Evolutionary conservation across 1,139 yeast species (phyloP), one percentile per base, ranked within the genome.

Genomic region (Suhomyces taliae): DNA sequence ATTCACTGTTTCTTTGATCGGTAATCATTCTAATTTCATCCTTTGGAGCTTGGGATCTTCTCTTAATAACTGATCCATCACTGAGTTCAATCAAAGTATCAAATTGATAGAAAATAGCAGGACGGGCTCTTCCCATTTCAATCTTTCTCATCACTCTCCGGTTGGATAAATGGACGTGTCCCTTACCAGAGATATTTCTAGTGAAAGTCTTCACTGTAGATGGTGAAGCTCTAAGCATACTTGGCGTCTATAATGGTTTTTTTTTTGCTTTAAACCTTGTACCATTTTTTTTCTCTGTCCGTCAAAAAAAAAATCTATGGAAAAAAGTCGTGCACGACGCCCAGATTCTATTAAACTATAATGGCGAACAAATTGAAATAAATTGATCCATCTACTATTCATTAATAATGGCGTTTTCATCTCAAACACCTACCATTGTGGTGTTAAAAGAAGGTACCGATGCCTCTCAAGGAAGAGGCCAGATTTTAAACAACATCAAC

Each of bases 381-480:
- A 36, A 34, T 34, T 27, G 27, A 27, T 34, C 36, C 32, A 27
- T 34, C 27, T 11, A 8, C 26, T 32, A 32, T 19, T 19, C 27
- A 24, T 34, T 27, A 15, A 45, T 14, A 40, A 90, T 90, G 97
- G 87, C 88, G 62, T 89, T 89, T 65, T 88, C 93, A 56, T 87
- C 87, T 44, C 96, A 90, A 67, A 87, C 97, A 37, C 99, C 99
- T 45, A 93, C 99, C 33, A 89, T 93, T 62, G 98, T 93, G 58
- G 99, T 93, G 46, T 82, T 93, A 53, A 91, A 91, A 64, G 99
- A 93, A 69, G 99, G 99, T 44, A 93, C 99, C 7, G 99, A 93
- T 65, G 75, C 96, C 34, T 88, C 97, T 11, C 99, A 93, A 67
- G 99, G 99, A 36, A 83, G 83, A 57, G 98, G 98, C 31, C 99